Conservation (phyloP, 495 filamentous ascomycete species). For the Xylaria palmicola region DNA sequence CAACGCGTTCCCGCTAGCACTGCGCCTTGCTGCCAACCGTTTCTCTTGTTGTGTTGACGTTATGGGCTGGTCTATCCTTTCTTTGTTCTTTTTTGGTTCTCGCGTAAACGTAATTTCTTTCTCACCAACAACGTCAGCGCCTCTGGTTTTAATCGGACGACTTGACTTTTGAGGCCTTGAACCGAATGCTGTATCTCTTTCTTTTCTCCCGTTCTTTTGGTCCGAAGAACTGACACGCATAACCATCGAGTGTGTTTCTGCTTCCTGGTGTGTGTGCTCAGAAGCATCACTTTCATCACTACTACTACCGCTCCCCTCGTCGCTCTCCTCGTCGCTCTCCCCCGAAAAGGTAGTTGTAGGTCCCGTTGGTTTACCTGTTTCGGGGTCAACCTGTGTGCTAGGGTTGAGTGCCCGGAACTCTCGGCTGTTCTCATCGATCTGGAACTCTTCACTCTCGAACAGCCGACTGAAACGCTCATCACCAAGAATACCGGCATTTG, state of each 20-base stretch:
- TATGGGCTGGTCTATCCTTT: slow-evolving; percentile 29
- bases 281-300: slow-evolving; percentile 42
- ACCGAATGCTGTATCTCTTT: slow-evolving; percentile 66
- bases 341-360: slow-evolving; percentile 25
- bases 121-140: slow-evolving; percentile 71
- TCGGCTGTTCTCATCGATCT: slow-evolving; percentile 81
- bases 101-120: slow-evolving; percentile 83
- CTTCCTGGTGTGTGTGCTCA: slow-evolving; percentile 24
- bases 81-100: slow-evolving; percentile 54
- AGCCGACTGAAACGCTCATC: slow-evolving; percentile 84
- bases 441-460: slow-evolving; percentile 92
- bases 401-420: slow-evolving; percentile 90
- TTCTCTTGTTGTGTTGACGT: slow-evolving; percentile 37
- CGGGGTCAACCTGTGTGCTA: slow-evolving; percentile 54
- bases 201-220: slow-evolving; percentile 55
- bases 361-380: slow-evolving; percentile 19
- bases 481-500: slow-evolving; percentile 61
- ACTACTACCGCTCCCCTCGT: slow-evolving; percentile 45
- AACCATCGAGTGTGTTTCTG: slow-evolving; percentile 42
- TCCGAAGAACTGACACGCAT: slow-evolving; percentile 69
- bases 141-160: slow-evolving; percentile 46
- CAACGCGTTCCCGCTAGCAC: slow-evolving; percentile 73
- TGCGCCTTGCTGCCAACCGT: slow-evolving; percentile 56
- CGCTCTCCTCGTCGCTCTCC: slow-evolving; percentile 33
- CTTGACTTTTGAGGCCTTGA: slow-evolving; percentile 55